Conservation (phyloP, 139 green algal species). For the Marvania coccoides region DNA sequence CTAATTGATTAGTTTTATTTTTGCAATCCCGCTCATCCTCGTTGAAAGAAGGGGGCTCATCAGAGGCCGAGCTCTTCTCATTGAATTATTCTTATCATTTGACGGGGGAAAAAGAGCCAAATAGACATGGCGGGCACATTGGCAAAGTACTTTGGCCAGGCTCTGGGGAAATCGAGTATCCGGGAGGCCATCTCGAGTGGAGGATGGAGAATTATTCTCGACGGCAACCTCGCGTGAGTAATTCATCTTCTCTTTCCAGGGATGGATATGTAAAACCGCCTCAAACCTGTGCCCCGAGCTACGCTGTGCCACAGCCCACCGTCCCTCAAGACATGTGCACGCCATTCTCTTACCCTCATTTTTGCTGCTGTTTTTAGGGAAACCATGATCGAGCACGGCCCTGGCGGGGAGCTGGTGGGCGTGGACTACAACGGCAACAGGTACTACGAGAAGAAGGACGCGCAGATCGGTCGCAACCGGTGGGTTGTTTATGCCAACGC, state of each 20-base stretch:
- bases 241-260: no score
- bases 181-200: slow-evolving; percentile 29
- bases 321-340: not conserved
- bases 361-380: not conserved
- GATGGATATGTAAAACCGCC: not conserved
- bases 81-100: not conserved
- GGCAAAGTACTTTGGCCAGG: slow-evolving; percentile 19
- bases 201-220: slow-evolving; percentile 36
- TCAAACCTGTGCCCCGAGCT: not conserved
- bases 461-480: slow-evolving; percentile 38
- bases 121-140: not conserved
- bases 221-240: slow-evolving; percentile 26
- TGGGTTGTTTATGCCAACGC: slow-evolving; percentile 57
- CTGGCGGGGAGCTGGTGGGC: slow-evolving; percentile 26
- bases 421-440: slow-evolving; percentile 26
- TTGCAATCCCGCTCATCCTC: no score
- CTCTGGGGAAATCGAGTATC: slow-evolving; percentile 22
- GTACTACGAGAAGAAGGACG: slow-evolving; percentile 33
- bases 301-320: not conserved
- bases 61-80: not conserved
- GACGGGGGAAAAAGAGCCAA: not conserved
- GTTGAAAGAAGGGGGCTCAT: not conserved
- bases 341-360: not conserved
- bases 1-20: no score
- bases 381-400: slow-evolving; percentile 30